phyloP scores from a whole-genome alignment of 345 rosid species.

The Draba incana region DNA sequence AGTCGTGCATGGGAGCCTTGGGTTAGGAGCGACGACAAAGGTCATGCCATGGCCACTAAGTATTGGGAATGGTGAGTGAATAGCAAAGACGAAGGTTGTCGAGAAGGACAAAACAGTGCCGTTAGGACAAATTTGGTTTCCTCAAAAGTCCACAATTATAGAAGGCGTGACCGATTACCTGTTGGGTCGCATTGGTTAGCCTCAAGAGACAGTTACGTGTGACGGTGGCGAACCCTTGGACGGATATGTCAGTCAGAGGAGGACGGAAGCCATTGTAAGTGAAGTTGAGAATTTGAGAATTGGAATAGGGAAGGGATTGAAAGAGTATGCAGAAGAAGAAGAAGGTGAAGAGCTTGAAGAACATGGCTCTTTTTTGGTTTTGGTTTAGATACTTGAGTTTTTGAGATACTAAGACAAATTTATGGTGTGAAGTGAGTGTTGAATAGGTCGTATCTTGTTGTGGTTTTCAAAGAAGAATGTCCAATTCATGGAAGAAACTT shows the following conservation, averaged over 20 bases:
- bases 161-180: conserved; percentile 64
- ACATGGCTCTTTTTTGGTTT: conserved; percentile 1
- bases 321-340: background rate
- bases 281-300: conserved; percentile 28
- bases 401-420: background rate
- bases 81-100: conserved; percentile 60
- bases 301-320: background rate
- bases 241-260: conserved; percentile 40
- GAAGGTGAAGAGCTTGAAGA: background rate
- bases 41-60: conserved; percentile 48
- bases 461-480: no score
- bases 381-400: background rate
- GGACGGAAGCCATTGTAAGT: conserved; percentile 34
- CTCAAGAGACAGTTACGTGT: conserved; percentile 52
- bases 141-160: no score
- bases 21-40: conserved; percentile 51
- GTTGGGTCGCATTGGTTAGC: conserved; percentile 50
- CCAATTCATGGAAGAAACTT: no score
- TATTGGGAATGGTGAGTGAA: conserved; percentile 42
- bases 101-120: conserved; percentile 53
- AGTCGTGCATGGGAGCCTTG: conserved; percentile 32
- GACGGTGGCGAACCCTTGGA: conserved; percentile 52
- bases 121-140: no score
- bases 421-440: background rate
- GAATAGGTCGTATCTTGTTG: background rate